These are phyloP conservation scores for Nakazawaea siamensis DNA, from an alignment of 805 yeast species.

Conservation along the genomic window DNA sequence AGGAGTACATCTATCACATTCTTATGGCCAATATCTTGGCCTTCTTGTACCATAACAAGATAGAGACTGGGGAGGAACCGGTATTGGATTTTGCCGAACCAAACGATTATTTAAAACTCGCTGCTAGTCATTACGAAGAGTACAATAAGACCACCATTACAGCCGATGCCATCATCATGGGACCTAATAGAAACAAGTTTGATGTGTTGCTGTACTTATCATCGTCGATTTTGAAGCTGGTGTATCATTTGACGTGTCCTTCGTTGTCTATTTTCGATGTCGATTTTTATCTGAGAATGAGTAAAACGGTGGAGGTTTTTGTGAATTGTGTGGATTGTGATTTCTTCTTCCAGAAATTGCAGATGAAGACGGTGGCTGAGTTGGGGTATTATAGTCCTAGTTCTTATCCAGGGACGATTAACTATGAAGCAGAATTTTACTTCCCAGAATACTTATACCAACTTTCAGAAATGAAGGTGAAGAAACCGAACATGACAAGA, in stretches of 20 bases:
- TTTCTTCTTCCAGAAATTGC: neutral
- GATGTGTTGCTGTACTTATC: conserved; percentile 1
- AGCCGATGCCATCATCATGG: neutral
- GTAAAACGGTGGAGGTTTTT: neutral
- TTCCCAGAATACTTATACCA: conserved; percentile 3
- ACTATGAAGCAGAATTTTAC: neutral
- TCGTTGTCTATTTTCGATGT: conserved; percentile 6
- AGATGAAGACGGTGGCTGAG: neutral
- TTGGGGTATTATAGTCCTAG: conserved; percentile 1
- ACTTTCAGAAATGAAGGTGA: neutral
- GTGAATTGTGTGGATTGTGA: neutral
- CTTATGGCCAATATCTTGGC: conserved; percentile 3
- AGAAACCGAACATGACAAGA: neutral
- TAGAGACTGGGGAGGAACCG: neutral
- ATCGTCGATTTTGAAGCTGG: neutral
- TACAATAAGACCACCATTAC: neutral
- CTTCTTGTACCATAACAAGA: conserved; percentile 1
- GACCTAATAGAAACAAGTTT: neutral
- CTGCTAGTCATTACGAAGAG: conserved; percentile 1
- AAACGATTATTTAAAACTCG: conserved; percentile 2
- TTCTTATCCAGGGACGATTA: neutral
- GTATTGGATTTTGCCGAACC: conserved; percentile 1
- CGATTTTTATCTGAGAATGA: neutral
- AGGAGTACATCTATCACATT: conserved; percentile 3
- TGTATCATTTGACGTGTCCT: conserved; percentile 3